Conservation (phyloP, 352 stramenopile genomes). For the Pythium scleroteichum region DNA sequence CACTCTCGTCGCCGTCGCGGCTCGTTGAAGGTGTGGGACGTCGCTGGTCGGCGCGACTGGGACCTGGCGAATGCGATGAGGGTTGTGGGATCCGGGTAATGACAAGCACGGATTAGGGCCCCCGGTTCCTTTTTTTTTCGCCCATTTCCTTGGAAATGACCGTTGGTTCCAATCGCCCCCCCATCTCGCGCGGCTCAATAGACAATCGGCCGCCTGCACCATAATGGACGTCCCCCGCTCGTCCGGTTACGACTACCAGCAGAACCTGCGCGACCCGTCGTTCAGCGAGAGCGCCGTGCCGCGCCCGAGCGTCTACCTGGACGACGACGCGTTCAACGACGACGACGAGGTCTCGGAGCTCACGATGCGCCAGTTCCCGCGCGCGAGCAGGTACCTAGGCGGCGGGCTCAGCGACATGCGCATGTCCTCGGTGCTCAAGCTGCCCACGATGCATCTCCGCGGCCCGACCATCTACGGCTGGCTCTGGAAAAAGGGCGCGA, state of each 20-base stretch:
- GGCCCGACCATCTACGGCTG: constrained; percentile 69
- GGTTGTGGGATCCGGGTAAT: constrained; percentile 16
- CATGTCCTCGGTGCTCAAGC: constrained; percentile 45
- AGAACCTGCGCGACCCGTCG: too few species aligned
- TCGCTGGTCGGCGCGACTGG: neutral
- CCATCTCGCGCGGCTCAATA: neutral
- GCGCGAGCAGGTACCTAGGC: constrained; percentile 10
- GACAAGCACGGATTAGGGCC: constrained; percentile 1
- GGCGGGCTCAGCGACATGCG: constrained; percentile 8
- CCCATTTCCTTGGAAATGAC: constrained; percentile 4
- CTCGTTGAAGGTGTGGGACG: constrained; percentile 13
- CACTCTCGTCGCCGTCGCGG: neutral
- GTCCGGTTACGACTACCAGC: neutral
- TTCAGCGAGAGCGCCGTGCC: neutral
- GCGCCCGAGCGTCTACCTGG: constrained; percentile 1
- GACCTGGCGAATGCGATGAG: constrained; percentile 9
- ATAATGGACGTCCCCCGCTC: neutral
- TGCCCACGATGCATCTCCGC: constrained; percentile 57
- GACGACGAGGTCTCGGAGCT: constrained; percentile 12
- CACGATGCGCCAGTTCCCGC: constrained; percentile 14
- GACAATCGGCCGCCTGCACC: constrained; percentile 1
- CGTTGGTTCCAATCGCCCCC: constrained; percentile 4
- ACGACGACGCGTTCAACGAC: constrained; percentile 14
- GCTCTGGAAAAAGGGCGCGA: constrained; percentile 76
- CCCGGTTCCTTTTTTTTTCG: constrained; percentile 4